phyloP scores from a whole-genome alignment of 2,329 filamentous ascomycete genomes.

The Ophiostoma australiae region DNA sequence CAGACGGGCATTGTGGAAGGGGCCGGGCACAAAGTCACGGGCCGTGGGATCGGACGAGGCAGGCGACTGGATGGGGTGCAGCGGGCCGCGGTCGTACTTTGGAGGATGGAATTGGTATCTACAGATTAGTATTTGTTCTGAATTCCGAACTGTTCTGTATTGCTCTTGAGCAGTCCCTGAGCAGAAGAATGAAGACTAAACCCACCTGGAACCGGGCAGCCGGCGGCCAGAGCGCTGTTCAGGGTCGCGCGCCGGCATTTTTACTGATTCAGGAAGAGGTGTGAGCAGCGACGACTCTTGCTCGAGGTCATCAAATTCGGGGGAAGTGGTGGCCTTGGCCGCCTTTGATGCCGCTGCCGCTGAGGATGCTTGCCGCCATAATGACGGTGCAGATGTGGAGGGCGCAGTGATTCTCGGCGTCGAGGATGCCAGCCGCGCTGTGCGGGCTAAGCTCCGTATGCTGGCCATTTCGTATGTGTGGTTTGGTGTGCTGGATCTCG shows the following conservation, averaged over 20 bases:
- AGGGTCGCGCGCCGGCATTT: slow-evolving; percentile 40
- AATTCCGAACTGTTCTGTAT: no score
- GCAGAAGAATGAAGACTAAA: slow-evolving; percentile 20
- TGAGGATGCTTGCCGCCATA: slow-evolving; percentile 30
- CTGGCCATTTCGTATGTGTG: slow-evolving; percentile 37
- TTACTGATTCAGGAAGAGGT: slow-evolving; percentile 39
- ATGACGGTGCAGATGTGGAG: slow-evolving; percentile 4
- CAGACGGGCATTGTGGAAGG: slow-evolving; percentile 81
- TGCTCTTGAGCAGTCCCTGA: no score
- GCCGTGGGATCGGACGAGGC: slow-evolving; percentile 79
- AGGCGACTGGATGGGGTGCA: slow-evolving; percentile 91
- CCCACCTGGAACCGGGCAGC: slow-evolving; percentile 47
- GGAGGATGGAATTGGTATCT: slow-evolving; percentile 95
- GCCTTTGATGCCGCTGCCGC: slow-evolving; percentile 8
- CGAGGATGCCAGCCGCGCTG: slow-evolving; percentile 25
- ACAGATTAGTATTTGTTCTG: background rate
- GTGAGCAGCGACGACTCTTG: slow-evolving; percentile 44
- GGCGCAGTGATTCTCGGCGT: slow-evolving; percentile 1
- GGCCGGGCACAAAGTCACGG: slow-evolving; percentile 81
- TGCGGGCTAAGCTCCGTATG: slow-evolving; percentile 40
- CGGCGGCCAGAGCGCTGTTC: slow-evolving; percentile 35
- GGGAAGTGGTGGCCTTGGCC: background rate
- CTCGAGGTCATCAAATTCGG: slow-evolving; percentile 46
- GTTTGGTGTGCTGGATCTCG: background rate
- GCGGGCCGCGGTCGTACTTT: slow-evolving; percentile 87